Conservation (phyloP, 1,284 basidiomycete species). For the Leccinum angustisporum region DNA sequence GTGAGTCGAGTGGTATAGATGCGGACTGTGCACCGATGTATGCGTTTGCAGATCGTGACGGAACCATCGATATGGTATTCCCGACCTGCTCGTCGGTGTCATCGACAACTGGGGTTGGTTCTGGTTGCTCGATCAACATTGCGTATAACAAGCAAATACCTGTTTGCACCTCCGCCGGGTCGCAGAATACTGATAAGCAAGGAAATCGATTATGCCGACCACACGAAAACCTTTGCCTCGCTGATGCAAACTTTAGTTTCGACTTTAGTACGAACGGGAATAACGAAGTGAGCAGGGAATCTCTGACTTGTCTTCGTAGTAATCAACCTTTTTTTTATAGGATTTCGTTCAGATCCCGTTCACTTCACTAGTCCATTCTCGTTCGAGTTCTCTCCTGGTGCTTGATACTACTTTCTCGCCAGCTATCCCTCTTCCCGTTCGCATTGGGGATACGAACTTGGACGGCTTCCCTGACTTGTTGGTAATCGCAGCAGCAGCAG, state of each 20-base stretch:
- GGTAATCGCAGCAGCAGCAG: conserved; percentile 53
- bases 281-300: conserved; percentile 52
- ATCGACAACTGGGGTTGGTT: conserved; percentile 64
- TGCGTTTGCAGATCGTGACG: conserved; percentile 78
- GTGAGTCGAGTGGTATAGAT: conserved; percentile 43
- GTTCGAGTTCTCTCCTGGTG: conserved; percentile 58
- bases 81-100: conserved; percentile 79
- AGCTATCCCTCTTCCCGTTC: conserved; percentile 74
- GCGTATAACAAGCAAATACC: conserved; percentile 92
- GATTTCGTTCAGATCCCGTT: conserved; percentile 70
- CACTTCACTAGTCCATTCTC: conserved; percentile 54
- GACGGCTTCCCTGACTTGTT: conserved; percentile 96
- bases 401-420: conserved; percentile 63
- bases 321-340: conserved; percentile 37
- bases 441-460: conserved; percentile 88
- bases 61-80: conserved; percentile 95
- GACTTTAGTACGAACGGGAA: conserved; percentile 54
- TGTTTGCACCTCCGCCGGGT: conserved; percentile 63
- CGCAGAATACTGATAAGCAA: conserved; percentile 45
- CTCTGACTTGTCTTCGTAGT: neutral
- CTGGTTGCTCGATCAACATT: conserved; percentile 83
- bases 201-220: conserved; percentile 68
- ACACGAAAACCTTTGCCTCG: conserved; percentile 78
- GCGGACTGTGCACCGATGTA: neutral
- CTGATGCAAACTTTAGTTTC: conserved; percentile 82